Evolutionary conservation across 2,329 filamentous ascomycete genomes (phyloP).

Genomic region (Fusarium bulbicola): DNA sequence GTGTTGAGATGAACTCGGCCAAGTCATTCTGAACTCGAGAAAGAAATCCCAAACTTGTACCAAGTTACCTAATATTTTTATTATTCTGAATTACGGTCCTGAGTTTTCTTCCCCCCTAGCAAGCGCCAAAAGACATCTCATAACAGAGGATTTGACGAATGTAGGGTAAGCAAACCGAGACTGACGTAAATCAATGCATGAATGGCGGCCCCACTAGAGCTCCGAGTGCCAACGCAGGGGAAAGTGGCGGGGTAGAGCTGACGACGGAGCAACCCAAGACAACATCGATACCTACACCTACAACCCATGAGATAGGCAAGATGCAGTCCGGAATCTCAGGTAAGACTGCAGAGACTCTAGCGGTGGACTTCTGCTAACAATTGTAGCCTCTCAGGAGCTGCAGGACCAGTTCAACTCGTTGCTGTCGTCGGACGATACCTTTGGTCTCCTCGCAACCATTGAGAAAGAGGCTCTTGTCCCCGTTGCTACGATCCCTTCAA

Average conservation of each 20-base stretch:
- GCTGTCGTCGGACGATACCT: conserved; percentile 67
- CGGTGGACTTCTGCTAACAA: not conserved
- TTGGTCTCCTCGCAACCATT: conserved; percentile 78
- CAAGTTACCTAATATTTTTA: too few species aligned
- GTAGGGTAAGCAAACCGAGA: conserved; percentile 31
- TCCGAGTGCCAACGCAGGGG: conserved; percentile 20
- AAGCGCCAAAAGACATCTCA: not conserved
- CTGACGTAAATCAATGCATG: conserved; percentile 11
- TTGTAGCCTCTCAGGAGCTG: conserved; percentile 78
- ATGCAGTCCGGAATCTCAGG: conserved; percentile 86
- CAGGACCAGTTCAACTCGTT: conserved; percentile 76
- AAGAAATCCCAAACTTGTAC: too few species aligned
- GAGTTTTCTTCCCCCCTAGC: not conserved
- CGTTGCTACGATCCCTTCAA: conserved; percentile 61
- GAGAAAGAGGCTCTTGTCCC: conserved; percentile 73
- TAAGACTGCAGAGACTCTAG: conserved; percentile 45
- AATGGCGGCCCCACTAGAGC: conserved; percentile 36
- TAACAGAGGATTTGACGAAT: not conserved
- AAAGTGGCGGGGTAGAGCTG: conserved; percentile 42
- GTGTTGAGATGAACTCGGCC: too few species aligned
- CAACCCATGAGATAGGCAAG: conserved; percentile 21
- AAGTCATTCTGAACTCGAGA: too few species aligned
- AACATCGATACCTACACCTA: conserved; percentile 21
- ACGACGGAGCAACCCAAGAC: conserved; percentile 28
- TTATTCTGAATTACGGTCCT: too few species aligned